Evolutionary conservation across 768 basidiomycete genomes (phyloP), one percentile per base, ranked within the genome.

Genomic region (Leccinum imitatum): DNA sequence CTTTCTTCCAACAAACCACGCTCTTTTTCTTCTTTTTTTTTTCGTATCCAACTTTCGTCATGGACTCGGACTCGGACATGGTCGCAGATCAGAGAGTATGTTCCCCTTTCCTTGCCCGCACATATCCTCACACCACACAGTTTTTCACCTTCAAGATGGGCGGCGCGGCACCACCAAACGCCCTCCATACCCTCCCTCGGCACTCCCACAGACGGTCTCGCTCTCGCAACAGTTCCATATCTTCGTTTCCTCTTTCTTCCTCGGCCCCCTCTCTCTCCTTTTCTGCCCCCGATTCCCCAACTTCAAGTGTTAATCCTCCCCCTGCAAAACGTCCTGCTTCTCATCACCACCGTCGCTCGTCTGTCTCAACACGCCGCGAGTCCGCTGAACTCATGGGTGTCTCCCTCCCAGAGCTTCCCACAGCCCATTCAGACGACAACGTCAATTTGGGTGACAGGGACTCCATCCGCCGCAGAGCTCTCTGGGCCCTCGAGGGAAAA

Each of bases 381-480:
- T 94, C 92, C 19, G 89, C 92, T 17, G 94, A 95, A 67, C 78
- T 96, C 69, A 95, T 96, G 90, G 91, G 92, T 27, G 83, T 91
- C 13, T 75, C 87, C 23, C 76, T 90, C 41, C 86, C 89, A 13
- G 84, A 87, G 61, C 80, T 91, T 25, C 84, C 86, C 6, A 66
- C 81, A 9, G 82, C 84, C 2, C 76, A 78, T 27, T 79, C 85
- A 2, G 87, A 91, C 33, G 86, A 89, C 69, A 85, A 85, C 65
- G 76, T 89, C 67, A 87, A 84, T 63, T 67, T 87, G 25, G 87
- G 84, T 31, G 87, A 90, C 65, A 86, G 84, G 74, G 89, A 91
- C 65, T 91, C 91, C 17, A 82, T 91, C 41, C 87, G 93, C 41
- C 85, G 90, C 19, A 83, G 89, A 30, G 93, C 94, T 9, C 84